Evolutionary conservation across 1,284 basidiomycete genomes (phyloP).

Genomic region (Termitomyces sp.): DNA sequence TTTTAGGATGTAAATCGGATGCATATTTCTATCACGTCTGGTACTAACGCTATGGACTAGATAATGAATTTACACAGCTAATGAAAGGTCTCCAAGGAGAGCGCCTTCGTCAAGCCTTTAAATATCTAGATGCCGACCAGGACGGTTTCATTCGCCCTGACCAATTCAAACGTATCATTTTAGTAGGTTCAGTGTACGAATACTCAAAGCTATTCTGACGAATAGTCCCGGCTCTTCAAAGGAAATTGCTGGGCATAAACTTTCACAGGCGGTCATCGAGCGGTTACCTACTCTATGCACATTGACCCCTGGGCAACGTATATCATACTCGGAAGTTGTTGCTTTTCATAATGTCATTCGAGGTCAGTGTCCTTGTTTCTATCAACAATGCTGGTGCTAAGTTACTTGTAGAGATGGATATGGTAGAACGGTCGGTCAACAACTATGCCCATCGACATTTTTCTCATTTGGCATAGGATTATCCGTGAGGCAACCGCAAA

Average conservation of each 20-base stretch:
- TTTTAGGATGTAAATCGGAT: conserved; percentile 76
- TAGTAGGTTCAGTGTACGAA: conserved; percentile 44
- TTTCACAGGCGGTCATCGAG: conserved; percentile 87
- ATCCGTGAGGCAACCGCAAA: conserved; percentile 84
- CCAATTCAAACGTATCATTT: conserved; percentile 89
- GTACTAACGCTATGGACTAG: conserved; percentile 34
- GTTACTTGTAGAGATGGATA: conserved; percentile 77
- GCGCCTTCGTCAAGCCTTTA: conserved; percentile 90
- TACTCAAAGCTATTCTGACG: background rate
- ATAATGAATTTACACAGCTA: conserved; percentile 92
- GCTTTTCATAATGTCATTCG: conserved; percentile 93
- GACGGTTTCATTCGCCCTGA: conserved; percentile 90
- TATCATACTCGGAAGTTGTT: conserved; percentile 92
- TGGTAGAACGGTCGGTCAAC: conserved; percentile 73
- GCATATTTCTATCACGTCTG: background rate
- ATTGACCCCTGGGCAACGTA: conserved; percentile 79
- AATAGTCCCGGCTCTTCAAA: conserved; percentile 25
- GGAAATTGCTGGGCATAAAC: conserved; percentile 94
- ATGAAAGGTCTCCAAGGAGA: conserved; percentile 98
- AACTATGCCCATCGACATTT: background rate
- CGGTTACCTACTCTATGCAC: conserved; percentile 86
- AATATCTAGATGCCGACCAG: conserved; percentile 80
- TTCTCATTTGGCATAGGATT: conserved; percentile 42
- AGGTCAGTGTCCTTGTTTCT: conserved; percentile 41
- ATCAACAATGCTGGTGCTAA: background rate